Conservation (phyloP, 73 alveolate genomes). For the Urostyla sp. region DNA sequence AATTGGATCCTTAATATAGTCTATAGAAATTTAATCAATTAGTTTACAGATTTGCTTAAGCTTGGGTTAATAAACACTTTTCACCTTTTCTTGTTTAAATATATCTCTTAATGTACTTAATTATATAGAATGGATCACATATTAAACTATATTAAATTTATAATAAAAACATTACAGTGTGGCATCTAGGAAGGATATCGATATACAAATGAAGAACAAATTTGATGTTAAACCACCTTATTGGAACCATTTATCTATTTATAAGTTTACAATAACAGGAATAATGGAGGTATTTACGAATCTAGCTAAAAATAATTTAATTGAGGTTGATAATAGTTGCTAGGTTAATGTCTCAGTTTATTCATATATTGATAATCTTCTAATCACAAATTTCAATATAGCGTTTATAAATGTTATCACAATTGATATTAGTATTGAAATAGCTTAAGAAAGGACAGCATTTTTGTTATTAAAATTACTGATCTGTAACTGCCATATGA, state of each 20-base stretch:
- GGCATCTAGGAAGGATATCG: conserved; percentile 62
- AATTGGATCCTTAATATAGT: too few species aligned
- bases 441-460: too few species aligned
- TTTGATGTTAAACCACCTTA: conserved; percentile 66
- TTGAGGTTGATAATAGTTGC: conserved; percentile 72
- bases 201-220: conserved; percentile 38
- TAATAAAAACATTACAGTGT: too few species aligned
- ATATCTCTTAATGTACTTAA: conserved; percentile 36
- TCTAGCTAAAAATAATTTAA: conserved; percentile 68
- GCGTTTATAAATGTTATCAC: too few species aligned
- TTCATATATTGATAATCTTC: conserved; percentile 60
- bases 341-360: conserved; percentile 75
- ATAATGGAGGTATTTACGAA: conserved; percentile 80
- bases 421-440: too few species aligned
- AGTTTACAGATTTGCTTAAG: conserved; percentile 54
- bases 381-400: conserved; percentile 49
- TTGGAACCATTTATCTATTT: conserved; percentile 52
- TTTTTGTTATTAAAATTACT: too few species aligned
- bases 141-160: too few species aligned
- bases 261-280: conserved; percentile 60
- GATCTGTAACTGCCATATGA: conserved; percentile 53
- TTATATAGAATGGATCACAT: conserved; percentile 43
- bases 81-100: conserved; percentile 37
- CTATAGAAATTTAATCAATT: too few species aligned
- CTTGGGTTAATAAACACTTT: conserved; percentile 46